Evolutionary conservation across 164 flowering plant species (phyloP).

Genomic region (Annona cherimola): DNA sequence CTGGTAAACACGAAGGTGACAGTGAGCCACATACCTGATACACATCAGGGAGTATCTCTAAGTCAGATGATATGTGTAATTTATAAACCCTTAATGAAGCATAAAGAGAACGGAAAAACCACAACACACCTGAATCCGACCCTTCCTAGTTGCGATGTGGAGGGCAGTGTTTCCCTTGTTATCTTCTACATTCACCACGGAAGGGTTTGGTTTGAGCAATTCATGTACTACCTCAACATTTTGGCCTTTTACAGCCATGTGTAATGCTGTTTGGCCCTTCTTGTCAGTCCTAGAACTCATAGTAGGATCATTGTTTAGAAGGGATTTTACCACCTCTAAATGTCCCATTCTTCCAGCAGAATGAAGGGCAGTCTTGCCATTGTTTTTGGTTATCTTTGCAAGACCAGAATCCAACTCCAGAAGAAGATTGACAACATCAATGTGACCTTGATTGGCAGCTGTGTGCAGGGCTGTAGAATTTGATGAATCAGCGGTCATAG

Average conservation of each 20-base stretch:
- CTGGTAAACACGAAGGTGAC: too few species aligned
- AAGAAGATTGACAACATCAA: constrained; percentile 73
- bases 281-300: constrained; percentile 64
- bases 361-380: constrained; percentile 85
- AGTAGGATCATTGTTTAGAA: constrained; percentile 64
- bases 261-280: constrained; percentile 89
- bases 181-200: constrained; percentile 60
- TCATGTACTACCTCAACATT: constrained; percentile 65
- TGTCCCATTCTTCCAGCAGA: constrained; percentile 93
- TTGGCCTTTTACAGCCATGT: constrained; percentile 96
- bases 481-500: constrained; percentile 73
- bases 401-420: constrained; percentile 76
- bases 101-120: not conserved
- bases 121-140: constrained; percentile 56
- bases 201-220: constrained; percentile 63
- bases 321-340: constrained; percentile 68
- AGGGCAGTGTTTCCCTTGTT: constrained; percentile 80
- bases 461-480: constrained; percentile 90
- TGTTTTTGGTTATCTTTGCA: constrained; percentile 74
- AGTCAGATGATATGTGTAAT: not conserved
- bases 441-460: constrained; percentile 82
- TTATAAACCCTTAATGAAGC: not conserved
- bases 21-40: too few species aligned
- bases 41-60: not conserved
- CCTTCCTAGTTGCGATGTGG: constrained; percentile 70